Evolutionary conservation across 352 stramenopile species (phyloP).

Genomic region (Phytophthora pini): DNA sequence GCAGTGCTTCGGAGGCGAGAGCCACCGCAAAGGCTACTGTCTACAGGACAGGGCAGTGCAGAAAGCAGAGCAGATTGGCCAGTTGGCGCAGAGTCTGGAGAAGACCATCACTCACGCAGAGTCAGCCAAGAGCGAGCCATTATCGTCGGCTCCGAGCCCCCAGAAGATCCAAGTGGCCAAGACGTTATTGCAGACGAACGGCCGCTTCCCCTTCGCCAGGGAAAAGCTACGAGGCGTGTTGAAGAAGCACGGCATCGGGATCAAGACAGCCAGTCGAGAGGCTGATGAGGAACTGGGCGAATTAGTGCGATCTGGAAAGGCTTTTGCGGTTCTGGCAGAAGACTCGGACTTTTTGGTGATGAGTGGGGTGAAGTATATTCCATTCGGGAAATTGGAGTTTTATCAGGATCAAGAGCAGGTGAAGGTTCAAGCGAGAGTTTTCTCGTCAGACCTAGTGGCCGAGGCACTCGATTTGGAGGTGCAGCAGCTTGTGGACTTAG

Average conservation of each 20-base stretch:
- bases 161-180: constrained; percentile 22
- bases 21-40: constrained; percentile 71
- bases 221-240: constrained; percentile 72
- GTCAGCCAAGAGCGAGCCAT: neutral
- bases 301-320: constrained; percentile 55
- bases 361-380: constrained; percentile 83
- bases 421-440: constrained; percentile 74
- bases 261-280: constrained; percentile 69
- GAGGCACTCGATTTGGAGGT: constrained; percentile 61
- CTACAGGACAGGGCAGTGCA: constrained; percentile 60
- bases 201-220: constrained; percentile 77
- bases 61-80: constrained; percentile 57
- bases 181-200: constrained; percentile 66
- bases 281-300: constrained; percentile 81
- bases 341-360: constrained; percentile 93
- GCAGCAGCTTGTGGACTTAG: constrained; percentile 84
- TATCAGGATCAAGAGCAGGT: constrained; percentile 25
- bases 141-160: neutral
- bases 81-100: constrained; percentile 41
- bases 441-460: constrained; percentile 69
- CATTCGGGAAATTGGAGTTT: constrained; percentile 55
- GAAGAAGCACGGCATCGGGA: constrained; percentile 49
- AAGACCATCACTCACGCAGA: neutral
- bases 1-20: constrained; percentile 72
- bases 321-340: constrained; percentile 74